Evolutionary conservation across 345 rosid genomes (phyloP).

Genomic region (Raphanus raphanistrum): DNA sequence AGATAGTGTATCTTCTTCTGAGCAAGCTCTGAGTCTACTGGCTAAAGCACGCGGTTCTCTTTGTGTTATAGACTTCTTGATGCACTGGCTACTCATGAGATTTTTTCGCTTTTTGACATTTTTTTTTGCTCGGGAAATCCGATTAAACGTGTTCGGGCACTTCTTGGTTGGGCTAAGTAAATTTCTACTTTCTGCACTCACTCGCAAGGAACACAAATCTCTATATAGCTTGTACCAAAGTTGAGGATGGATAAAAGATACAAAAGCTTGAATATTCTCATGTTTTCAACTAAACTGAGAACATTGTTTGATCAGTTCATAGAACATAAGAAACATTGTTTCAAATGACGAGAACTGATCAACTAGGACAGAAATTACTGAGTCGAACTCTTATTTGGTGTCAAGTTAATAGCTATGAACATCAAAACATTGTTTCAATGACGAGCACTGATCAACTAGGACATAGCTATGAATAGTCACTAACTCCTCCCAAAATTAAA

Average conservation of each 20-base stretch:
- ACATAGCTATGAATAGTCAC: background rate
- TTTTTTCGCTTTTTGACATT: conserved; percentile 1
- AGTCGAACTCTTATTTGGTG: background rate
- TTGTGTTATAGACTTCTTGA: background rate
- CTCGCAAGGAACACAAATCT: background rate
- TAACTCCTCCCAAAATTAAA: background rate
- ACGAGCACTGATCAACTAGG: no score
- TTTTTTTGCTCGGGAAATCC: background rate
- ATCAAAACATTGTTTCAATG: no score
- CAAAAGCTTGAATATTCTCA: background rate
- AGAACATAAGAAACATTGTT: background rate
- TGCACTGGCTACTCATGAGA: background rate
- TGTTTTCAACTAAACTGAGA: background rate
- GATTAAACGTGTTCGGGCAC: background rate
- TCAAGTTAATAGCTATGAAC: background rate
- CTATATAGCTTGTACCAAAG: background rate
- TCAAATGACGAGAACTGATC: background rate
- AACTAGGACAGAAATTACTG: background rate
- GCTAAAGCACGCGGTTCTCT: background rate
- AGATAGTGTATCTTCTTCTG: background rate
- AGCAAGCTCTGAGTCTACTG: background rate
- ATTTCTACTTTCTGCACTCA: background rate
- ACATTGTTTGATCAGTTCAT: background rate
- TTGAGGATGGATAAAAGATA: background rate
- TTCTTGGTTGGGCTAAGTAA: background rate